Base-by-base conservation (phyloP, 371 early-diverging fungal genomes). In the Gilbertella persicaria region DNA sequence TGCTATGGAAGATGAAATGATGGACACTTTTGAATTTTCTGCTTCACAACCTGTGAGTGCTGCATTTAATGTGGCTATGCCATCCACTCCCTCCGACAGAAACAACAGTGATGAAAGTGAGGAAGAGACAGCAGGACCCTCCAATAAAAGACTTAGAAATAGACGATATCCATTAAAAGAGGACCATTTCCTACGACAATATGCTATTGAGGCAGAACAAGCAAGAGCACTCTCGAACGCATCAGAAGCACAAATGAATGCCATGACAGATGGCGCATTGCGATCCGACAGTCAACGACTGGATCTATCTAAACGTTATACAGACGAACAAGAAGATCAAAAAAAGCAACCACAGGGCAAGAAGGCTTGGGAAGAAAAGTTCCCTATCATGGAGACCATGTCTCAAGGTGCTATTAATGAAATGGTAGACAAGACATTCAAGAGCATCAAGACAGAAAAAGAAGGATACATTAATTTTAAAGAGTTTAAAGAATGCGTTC, bases 41-140 rank as follows among this genome's bases (percentile, higher is more conserved):
- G 90, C 91, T 0, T 84, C 89, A 1, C 94, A 95, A 64, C 96
- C 98, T n/a, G 90, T 96, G 7, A 89, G 92, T 20, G 89, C 97
- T 0, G 89, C 93, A 5, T 97, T 96, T 62, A 85, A 90, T 12
- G 94, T 94, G 0, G 87, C 93, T 0, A 89, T 93, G 9, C 91
- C 90, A 0, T 55, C 71, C 2, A 55, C 65, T 1, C 46, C 64
- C 8, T 58, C 67, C 1, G 61, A 62, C 12, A 46, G 61, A 45
- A 36, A 60, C 14, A 47, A 33, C 19, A 39, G 25, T 24, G 60
- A 64, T n/a, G 55, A 61, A 29, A 54, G 37, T n/a, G 53, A 62
- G 20, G 55, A 52, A 13, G 45, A 60, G 8, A 28, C 4, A 30
- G 61, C 55, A 45, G 61, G 61, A 1, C 49, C 62, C 42, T 52